phyloP scores from a whole-genome alignment of 2,329 filamentous ascomycete species.

The Colletotrichum sojae region DNA sequence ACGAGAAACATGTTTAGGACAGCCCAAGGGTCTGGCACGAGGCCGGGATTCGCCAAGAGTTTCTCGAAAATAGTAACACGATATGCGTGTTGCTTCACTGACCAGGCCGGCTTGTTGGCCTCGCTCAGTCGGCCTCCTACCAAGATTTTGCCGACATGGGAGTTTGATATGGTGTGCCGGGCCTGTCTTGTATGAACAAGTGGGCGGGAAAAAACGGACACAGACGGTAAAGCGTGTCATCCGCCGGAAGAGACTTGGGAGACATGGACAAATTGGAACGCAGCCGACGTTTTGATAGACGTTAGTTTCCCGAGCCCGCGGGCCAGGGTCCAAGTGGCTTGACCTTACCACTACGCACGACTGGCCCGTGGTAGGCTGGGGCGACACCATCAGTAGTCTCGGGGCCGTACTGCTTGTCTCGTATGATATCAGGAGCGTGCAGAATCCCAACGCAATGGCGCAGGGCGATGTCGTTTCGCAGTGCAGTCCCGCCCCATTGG shows the following conservation, averaged over 20 bases:
- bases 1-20: neutral
- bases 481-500: neutral
- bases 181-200: too few relatives aligned
- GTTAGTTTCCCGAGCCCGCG: constrained; percentile 5
- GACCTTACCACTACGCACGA: neutral
- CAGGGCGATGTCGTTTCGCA: neutral
- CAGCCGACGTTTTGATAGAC: neutral
- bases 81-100: neutral
- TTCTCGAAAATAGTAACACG: neutral
- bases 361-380: neutral
- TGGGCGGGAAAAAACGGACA: too few relatives aligned
- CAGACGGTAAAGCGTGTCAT: too few relatives aligned
- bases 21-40: neutral
- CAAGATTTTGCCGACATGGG: too few relatives aligned
- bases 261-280: too few relatives aligned
- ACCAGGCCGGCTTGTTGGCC: too few relatives aligned
- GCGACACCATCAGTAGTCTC: neutral
- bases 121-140: too few relatives aligned
- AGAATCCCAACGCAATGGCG: too few relatives aligned
- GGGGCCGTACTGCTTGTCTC: neutral
- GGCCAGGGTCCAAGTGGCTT: constrained; percentile 24
- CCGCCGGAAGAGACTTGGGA: too few relatives aligned
- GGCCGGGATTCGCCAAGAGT: neutral
- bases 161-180: too few relatives aligned
- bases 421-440: too few relatives aligned